phyloP scores from a whole-genome alignment of 805 yeast genomes.

The Komagataella populi region DNA sequence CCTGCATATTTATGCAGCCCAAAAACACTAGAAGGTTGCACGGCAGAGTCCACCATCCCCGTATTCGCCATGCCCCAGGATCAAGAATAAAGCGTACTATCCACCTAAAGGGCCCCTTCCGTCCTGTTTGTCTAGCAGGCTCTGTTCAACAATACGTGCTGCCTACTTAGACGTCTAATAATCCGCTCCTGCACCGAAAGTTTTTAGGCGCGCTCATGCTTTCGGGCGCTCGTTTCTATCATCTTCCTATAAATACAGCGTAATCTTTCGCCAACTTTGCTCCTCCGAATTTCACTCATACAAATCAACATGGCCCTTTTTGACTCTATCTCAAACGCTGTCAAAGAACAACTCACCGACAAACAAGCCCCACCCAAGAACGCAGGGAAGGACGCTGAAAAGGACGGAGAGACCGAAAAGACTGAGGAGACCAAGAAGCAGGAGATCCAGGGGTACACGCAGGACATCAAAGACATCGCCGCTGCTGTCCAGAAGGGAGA shows the following conservation, averaged over 20 bases:
- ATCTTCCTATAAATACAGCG: background rate
- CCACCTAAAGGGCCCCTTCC: background rate
- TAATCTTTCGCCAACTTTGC: background rate
- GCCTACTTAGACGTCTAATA: background rate
- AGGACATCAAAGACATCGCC: background rate
- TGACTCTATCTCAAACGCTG: background rate
- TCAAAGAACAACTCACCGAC: background rate
- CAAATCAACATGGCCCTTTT: background rate
- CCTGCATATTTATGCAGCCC: background rate
- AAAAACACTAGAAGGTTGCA: background rate
- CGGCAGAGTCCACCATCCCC: no score
- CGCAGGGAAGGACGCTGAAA: background rate
- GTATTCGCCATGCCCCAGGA: no score
- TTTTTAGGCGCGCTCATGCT: background rate
- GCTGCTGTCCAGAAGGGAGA: background rate
- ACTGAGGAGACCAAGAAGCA: background rate
- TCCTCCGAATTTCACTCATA: background rate
- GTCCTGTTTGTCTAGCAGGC: background rate
- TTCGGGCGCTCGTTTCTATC: background rate
- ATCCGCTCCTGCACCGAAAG: background rate
- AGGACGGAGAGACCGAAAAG: background rate
- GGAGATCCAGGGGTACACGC: background rate
- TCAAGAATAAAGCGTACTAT: background rate
- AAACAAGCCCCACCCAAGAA: background rate
- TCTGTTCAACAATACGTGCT: background rate